A percentile compares a stretch with the other conserved stretches of the same genome.
phyloP scores from a whole-genome alignment of 1,284 basidiomycete genomes.

The Afroboletus lepidellus region DNA sequence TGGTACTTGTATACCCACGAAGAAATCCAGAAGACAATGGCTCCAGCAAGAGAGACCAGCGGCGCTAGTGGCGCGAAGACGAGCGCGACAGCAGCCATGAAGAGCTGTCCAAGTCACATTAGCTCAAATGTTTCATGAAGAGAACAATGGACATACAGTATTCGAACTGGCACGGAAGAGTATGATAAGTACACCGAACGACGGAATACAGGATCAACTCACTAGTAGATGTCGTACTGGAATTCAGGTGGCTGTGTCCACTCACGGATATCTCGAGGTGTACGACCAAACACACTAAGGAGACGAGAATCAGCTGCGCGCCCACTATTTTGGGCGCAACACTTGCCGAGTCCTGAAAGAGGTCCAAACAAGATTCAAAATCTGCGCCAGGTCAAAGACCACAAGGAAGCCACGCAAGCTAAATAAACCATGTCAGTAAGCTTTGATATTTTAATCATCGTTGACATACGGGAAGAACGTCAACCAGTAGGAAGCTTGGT shows the following conservation, averaged over 20 bases:
- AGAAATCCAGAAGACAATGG: conserved; percentile 81
- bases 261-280: conserved; percentile 93
- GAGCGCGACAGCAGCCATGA: conserved; percentile 84
- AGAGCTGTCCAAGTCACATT: conserved; percentile 50
- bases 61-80: conserved; percentile 93
- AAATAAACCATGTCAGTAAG: conserved; percentile 13
- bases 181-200: conserved; percentile 9
- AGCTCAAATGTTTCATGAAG: conserved; percentile 4
- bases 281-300: conserved; percentile 83
- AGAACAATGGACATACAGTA: conserved; percentile 41
- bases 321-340: not conserved
- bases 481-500: conserved; percentile 88
- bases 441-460: not conserved
- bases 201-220: conserved; percentile 32
- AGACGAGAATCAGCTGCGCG: not conserved
- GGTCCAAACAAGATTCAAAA: conserved; percentile 85
- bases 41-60: conserved; percentile 74
- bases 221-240: conserved; percentile 90
- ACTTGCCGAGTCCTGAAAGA: conserved; percentile 76
- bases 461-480: conserved; percentile 84
- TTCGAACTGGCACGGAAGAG: conserved; percentile 49
- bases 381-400: conserved; percentile 94
- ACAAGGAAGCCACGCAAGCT: conserved; percentile 91
- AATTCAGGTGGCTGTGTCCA: conserved; percentile 96
- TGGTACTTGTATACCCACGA: conserved; percentile 89